A percentile compares a stretch with the other conserved stretches of the same genome.
Conservation (phyloP, 768 basidiomycete species). For the Xerocomus brunneocitrinus region DNA sequence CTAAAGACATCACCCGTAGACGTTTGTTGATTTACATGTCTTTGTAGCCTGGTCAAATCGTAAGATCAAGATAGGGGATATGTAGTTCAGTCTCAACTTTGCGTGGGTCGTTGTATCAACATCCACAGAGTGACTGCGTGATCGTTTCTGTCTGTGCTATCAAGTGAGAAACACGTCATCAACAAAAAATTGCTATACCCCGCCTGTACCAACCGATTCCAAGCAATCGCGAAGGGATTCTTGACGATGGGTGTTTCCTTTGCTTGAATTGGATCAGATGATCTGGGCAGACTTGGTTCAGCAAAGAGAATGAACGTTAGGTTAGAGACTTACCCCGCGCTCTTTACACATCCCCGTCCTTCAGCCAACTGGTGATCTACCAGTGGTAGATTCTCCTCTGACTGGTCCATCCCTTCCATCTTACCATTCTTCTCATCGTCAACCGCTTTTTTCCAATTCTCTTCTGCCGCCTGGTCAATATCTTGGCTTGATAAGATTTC, state of each 20-base stretch:
- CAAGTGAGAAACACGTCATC: not conserved
- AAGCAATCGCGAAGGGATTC: conserved; percentile 20
- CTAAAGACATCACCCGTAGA: conserved; percentile 4
- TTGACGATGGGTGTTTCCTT: conserved; percentile 1
- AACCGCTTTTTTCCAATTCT: conserved; percentile 16
- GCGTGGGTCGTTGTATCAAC: conserved; percentile 6
- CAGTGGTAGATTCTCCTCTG: not conserved
- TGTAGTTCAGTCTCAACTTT: conserved; percentile 18
- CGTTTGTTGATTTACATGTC: not conserved
- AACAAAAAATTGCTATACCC: conserved; percentile 4
- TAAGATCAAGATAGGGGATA: not conserved
- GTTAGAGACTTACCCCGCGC: not conserved
- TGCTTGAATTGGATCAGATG: not conserved
- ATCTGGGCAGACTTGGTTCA: not conserved
- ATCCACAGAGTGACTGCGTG: conserved; percentile 18
- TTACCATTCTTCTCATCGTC: conserved; percentile 12
- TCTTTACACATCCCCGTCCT: not conserved
- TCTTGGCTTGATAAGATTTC: conserved; percentile 31
- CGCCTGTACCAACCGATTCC: conserved; percentile 17
- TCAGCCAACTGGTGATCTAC: not conserved
- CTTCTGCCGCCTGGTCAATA: conserved; percentile 27
- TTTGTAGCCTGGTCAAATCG: conserved; percentile 5
- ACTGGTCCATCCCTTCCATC: conserved; percentile 9
- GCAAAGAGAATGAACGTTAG: not conserved
- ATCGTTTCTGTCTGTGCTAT: conserved; percentile 21